phyloP scores from a whole-genome alignment of 257 asterid species.

The Verbascum thapsus region DNA sequence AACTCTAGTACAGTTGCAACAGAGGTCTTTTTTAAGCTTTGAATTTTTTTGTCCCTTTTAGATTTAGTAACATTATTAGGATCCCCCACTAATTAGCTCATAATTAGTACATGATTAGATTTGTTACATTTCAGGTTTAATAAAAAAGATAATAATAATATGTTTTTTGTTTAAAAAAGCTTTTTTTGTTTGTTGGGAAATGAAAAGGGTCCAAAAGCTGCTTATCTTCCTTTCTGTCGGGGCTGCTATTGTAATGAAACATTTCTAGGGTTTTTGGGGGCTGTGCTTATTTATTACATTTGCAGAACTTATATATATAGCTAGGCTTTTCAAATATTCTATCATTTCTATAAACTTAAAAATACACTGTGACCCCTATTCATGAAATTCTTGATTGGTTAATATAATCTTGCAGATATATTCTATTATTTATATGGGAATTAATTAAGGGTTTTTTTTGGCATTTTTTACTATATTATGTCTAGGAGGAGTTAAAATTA shows the following conservation, averaged over 20 bases:
- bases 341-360: constrained; percentile 25
- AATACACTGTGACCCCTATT: constrained; percentile 34
- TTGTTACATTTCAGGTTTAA: constrained; percentile 21
- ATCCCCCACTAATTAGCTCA: constrained; percentile 20
- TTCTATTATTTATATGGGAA: not conserved
- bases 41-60: constrained; percentile 8
- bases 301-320: no score
- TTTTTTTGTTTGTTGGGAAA: no score
- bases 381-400: not conserved
- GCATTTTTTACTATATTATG: no score
- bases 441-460: no score
- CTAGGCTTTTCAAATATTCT: constrained; percentile 9
- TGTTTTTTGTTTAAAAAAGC: no score
- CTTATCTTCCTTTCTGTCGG: constrained; percentile 88
- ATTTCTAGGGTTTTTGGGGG: constrained; percentile 61
- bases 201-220: constrained; percentile 81
- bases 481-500: no score
- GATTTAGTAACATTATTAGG: not conserved
- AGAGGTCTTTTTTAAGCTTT: constrained; percentile 53
- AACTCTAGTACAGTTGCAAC: constrained; percentile 55
- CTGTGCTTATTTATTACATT: constrained; percentile 51
- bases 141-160: constrained; percentile 21
- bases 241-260: constrained; percentile 45
- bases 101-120: constrained; percentile 42
- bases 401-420: not conserved